Base-by-base conservation (phyloP, 805 yeast species). In the Ogataea glucozyma region DNA sequence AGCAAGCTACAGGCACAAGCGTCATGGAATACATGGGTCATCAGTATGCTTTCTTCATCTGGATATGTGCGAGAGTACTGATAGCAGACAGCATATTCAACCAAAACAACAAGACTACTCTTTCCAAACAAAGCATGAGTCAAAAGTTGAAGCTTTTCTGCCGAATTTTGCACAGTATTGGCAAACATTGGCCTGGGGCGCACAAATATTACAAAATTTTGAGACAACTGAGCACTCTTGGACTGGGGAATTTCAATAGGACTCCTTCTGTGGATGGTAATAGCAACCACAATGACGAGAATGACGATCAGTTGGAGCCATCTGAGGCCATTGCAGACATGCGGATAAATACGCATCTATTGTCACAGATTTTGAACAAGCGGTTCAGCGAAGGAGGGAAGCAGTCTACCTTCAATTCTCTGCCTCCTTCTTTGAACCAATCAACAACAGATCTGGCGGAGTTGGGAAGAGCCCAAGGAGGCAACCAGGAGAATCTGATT, bases 301-400 rank as follows among this genome's bases (percentile, higher is more conserved):
- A 54, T n/a, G 60, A 55, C 32, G 60, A 60, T 13, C 49, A 62
- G 39, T 61, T 62, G 40, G 67, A 63, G 35, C 69, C 69, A 4
- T 62, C 65, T 10, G 60, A 58, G 38, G 71, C 70, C 12, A 62
- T 69, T 30, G 54, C 66, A 1, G 67, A 62, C 43, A 61, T 62
- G 61, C 52, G 64, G 29, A 53, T 61, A 21, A 62, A 61, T 17
- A 60, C 65, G 12, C 63, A 61, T 44, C 54, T 61, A 3, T 40
- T 62, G 17, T 46, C 64, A n/a, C 54, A 53, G 38, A 58, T 61
- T 58, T 52, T 61, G 43, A 56, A 56, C 31, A 54, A 58, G 39
- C 41, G 52, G 16, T 52, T 60, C 16, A 33, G 38, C 23, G 38
- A 34, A 22, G 8, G 10, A 6, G 24, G 24, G 21, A 24, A 20